Percentiles rank a stretch among this genome's conserved stretches.
These are phyloP conservation scores for Coprinellus aureogranulatus DNA, from an alignment of 768 basidiomycete genomes.

Conservation along the genomic window DNA sequence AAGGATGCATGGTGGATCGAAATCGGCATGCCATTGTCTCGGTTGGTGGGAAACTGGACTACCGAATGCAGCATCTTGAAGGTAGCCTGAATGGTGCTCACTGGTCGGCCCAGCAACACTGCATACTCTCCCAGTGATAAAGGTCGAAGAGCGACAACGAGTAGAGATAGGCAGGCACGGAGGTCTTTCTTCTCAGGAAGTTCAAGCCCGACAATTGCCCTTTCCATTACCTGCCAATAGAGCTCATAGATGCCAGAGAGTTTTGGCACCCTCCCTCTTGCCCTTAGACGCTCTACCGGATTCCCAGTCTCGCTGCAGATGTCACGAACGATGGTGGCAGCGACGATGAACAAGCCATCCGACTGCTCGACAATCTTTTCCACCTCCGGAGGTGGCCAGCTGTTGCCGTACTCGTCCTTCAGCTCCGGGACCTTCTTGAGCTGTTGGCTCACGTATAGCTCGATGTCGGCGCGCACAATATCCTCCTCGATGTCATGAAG, in stretches of 20 bases:
- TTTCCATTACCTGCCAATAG: neutral
- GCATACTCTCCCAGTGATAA: neutral
- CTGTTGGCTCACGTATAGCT: neutral
- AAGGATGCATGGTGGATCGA: neutral
- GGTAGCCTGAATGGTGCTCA: neutral
- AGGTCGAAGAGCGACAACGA: neutral
- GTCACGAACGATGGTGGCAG: neutral
- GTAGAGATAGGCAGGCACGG: neutral
- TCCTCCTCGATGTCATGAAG: slow-evolving; percentile 9
- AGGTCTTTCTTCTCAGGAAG: neutral
- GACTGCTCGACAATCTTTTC: neutral
- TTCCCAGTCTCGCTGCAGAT: neutral
- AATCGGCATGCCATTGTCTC: neutral
- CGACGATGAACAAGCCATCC: neutral
- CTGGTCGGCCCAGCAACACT: neutral
- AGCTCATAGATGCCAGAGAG: neutral
- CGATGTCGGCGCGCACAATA: slow-evolving; percentile 5
- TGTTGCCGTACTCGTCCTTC: neutral
- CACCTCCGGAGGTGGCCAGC: neutral
- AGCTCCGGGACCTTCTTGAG: neutral
- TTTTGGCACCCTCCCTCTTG: neutral
- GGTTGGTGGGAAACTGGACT: neutral
- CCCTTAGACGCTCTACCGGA: neutral
- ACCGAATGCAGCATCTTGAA: neutral
- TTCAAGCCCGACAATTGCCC: neutral